Conservation (phyloP, 2,329 filamentous ascomycete genomes). For the Aureobasidium sp. region DNA sequence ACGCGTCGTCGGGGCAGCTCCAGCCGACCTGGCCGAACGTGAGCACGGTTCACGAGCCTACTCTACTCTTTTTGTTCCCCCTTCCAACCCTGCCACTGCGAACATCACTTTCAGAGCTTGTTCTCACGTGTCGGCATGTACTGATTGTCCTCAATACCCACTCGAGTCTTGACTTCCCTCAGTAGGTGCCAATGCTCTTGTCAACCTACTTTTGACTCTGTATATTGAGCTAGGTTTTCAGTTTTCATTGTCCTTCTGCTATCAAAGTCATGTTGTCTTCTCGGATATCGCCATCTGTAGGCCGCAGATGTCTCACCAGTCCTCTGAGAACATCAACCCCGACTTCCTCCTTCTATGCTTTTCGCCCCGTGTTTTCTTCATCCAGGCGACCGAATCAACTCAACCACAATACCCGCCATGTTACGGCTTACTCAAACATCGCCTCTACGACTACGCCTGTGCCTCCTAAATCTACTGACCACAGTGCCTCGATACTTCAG, state of each 20-base stretch:
- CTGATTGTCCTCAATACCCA: not conserved
- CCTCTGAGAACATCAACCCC: not conserved
- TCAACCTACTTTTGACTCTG: not conserved
- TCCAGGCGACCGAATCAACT: not conserved
- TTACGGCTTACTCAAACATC: not conserved
- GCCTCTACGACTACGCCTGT: not conserved
- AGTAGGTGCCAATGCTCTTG: not conserved
- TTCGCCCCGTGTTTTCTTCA: not conserved
- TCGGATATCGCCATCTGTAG: not conserved
- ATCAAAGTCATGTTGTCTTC: conserved; percentile 3
- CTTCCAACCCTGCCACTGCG: not conserved
- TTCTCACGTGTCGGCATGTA: not conserved
- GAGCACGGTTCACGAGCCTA: conserved; percentile 3
- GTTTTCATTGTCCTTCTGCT: not conserved
- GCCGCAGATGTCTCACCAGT: not conserved
- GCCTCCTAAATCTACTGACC: not conserved
- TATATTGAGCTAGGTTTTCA: conserved; percentile 3
- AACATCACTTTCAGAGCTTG: not conserved
- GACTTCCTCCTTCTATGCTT: not conserved
- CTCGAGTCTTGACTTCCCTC: not conserved
- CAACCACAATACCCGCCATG: not conserved
- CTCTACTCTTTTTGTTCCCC: not conserved
- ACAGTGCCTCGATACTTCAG: conserved; percentile 2
- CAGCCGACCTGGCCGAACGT: not conserved
- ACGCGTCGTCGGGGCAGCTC: conserved; percentile 1